phyloP scores from a whole-genome alignment of 345 rosid species.

The Eucalyptus curtisii region DNA sequence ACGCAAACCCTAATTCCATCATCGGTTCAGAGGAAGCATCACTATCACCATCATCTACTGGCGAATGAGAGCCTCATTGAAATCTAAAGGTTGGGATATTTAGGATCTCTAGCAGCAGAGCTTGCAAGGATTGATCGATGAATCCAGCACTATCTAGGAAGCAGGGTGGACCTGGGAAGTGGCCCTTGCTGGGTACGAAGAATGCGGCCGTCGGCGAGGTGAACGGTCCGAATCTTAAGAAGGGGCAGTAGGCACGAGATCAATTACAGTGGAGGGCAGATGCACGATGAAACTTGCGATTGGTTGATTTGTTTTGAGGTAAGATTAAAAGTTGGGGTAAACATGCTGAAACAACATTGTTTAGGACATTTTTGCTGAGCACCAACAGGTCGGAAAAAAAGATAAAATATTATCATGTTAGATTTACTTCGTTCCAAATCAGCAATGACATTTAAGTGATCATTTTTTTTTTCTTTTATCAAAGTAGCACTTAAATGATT shows the following conservation, averaged over 20 bases:
- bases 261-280: background rate
- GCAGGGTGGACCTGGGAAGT: background rate
- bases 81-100: background rate
- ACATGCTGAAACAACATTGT: background rate
- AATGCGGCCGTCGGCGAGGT: too few relatives aligned
- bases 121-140: background rate
- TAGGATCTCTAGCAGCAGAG: background rate
- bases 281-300: background rate
- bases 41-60: rapidly evolving
- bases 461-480: too few relatives aligned
- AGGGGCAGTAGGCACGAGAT: too few relatives aligned
- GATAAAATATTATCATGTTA: background rate
- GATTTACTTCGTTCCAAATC: rapidly evolving
- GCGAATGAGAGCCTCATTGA: background rate
- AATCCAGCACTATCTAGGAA: background rate
- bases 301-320: background rate
- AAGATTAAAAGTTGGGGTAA: background rate
- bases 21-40: background rate
- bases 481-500: too few relatives aligned
- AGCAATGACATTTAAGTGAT: rapidly evolving
- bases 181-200: too few relatives aligned
- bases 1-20: background rate
- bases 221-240: too few relatives aligned
- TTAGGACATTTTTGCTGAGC: background rate
- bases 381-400: rapidly evolving